Conservation (phyloP, 306 rosid genomes). For the Gastrolobium bilobum region DNA sequence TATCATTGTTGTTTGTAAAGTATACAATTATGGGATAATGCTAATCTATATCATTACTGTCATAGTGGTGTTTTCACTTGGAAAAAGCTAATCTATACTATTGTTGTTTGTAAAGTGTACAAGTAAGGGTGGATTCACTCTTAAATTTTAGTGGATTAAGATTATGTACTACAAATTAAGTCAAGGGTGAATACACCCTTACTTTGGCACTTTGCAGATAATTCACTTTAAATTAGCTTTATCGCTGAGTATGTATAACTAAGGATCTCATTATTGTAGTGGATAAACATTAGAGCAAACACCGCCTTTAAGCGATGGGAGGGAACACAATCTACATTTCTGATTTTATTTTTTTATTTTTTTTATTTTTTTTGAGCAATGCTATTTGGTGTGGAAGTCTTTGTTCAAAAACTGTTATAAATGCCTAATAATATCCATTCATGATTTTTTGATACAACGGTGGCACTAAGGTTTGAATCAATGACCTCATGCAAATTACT, state of each 20-base stretch:
- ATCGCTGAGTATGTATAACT: background rate
- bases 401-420: background rate
- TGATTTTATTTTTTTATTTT: background rate
- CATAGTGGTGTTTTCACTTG: background rate
- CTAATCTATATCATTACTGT: background rate
- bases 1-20: background rate
- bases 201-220: background rate
- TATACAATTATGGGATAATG: conserved; percentile 5
- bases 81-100: background rate
- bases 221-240: background rate
- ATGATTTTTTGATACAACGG: no score
- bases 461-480: no score
- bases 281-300: background rate
- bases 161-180: background rate
- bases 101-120: background rate
- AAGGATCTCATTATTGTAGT: background rate
- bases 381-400: background rate
- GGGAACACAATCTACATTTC: background rate
- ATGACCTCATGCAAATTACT: no score
- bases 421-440: no score
- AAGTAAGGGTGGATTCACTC: background rate
- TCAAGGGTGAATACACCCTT: background rate
- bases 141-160: background rate
- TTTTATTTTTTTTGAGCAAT: no score
- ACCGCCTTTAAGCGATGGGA: background rate